phyloP scores from a whole-genome alignment of 1,284 basidiomycete genomes.

The Moniliophthora roreri region DNA sequence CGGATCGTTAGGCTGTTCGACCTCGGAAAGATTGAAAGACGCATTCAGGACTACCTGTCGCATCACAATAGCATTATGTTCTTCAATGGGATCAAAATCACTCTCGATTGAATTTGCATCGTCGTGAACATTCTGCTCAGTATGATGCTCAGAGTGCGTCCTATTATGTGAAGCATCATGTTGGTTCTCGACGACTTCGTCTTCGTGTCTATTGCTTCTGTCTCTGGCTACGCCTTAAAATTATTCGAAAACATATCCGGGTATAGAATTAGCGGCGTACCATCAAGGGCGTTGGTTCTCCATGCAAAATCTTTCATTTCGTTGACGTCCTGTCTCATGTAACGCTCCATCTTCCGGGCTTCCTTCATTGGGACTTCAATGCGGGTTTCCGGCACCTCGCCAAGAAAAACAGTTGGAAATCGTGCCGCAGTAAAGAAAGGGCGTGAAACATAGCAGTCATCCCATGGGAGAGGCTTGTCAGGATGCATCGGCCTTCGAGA shows the following conservation, averaged over 20 bases:
- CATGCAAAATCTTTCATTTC: too few relatives aligned
- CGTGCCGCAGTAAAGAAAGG: slow-evolving; percentile 1
- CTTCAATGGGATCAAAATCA: background rate
- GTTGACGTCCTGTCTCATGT: background rate
- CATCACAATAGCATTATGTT: background rate
- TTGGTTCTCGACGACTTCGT: too few relatives aligned
- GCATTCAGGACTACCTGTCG: background rate
- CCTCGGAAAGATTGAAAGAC: background rate
- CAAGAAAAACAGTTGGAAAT: background rate
- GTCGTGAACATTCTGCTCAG: background rate
- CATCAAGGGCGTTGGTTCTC: too few relatives aligned
- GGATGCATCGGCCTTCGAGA: slow-evolving; percentile 7
- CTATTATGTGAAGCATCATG: too few relatives aligned
- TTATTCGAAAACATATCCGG: too few relatives aligned
- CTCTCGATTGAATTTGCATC: background rate
- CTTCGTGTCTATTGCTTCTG: too few relatives aligned
- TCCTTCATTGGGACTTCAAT: background rate
- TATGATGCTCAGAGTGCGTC: too few relatives aligned
- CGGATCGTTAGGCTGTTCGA: background rate
- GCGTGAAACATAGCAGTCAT: slow-evolving; percentile 12
- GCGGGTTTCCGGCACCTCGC: background rate
- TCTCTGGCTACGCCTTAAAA: too few relatives aligned
- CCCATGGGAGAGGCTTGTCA: slow-evolving; percentile 11
- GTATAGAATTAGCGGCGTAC: too few relatives aligned
- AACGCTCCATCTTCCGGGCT: background rate